phyloP scores from a whole-genome alignment of 2,329 filamentous ascomycete species.

The Dothideomycetidae sp. region DNA sequence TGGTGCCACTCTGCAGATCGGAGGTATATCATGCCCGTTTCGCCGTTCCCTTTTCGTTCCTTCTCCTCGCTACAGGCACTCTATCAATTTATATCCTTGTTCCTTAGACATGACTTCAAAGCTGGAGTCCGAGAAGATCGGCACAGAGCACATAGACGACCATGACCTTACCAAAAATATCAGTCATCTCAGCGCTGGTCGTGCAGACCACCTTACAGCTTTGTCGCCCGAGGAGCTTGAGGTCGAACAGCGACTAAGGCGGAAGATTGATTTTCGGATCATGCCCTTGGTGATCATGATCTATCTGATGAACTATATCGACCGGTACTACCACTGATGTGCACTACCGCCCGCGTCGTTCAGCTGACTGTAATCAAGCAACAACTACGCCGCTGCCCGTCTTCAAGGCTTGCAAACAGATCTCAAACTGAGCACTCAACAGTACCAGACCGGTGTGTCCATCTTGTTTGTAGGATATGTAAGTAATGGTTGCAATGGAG shows the following conservation, averaged over 20 bases:
- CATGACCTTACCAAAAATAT: slow-evolving; percentile 14
- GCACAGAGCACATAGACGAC: slow-evolving; percentile 16
- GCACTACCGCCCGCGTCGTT: no score
- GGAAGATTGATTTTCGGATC: slow-evolving; percentile 56
- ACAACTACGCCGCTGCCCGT: slow-evolving; percentile 51
- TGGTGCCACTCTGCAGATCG: no score
- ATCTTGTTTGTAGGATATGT: slow-evolving; percentile 49
- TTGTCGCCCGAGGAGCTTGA: slow-evolving; percentile 21
- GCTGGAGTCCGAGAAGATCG: slow-evolving; percentile 12
- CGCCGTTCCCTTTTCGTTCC: no score
- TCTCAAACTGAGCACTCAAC: slow-evolving; percentile 38
- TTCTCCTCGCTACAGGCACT: no score
- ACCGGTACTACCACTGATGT: slow-evolving; percentile 21
- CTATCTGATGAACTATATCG: slow-evolving; percentile 59
- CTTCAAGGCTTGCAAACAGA: slow-evolving; percentile 51
- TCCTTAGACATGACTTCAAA: slow-evolving; percentile 1
- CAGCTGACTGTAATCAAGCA: slow-evolving; percentile 19
- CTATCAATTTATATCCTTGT: background rate
- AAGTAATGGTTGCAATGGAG: slow-evolving; percentile 16
- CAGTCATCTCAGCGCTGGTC: slow-evolving; percentile 13
- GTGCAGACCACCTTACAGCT: slow-evolving; percentile 16
- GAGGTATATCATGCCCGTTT: no score
- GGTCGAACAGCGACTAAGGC: slow-evolving; percentile 44
- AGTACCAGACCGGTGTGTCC: slow-evolving; percentile 46
- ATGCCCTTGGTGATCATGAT: slow-evolving; percentile 59